A percentile compares a stretch with the other conserved stretches of the same genome.
Conservation (phyloP, 2,329 filamentous ascomycete species). For the Phyllachora maydis region DNA sequence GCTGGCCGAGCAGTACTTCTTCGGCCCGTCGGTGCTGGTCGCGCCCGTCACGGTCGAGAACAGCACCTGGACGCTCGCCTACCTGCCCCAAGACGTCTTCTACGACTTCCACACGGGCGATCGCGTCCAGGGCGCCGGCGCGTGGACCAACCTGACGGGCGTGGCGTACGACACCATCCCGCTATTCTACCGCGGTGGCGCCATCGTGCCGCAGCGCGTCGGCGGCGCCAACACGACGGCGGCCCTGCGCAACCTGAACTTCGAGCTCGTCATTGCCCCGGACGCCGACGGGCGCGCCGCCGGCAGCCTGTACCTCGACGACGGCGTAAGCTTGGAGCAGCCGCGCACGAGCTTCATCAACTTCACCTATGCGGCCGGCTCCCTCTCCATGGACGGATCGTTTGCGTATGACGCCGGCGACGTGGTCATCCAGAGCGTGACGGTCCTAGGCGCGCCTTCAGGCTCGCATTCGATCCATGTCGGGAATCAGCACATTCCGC, state of each 20-base stretch:
- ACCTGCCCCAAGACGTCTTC: constrained; percentile 27
- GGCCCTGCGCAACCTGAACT: constrained; percentile 40
- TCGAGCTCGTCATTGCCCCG: constrained; percentile 51
- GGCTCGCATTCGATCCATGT: no score
- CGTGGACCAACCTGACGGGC: constrained; percentile 2
- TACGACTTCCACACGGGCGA: constrained; percentile 29
- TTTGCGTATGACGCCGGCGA: constrained; percentile 16
- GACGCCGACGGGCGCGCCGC: constrained; percentile 37
- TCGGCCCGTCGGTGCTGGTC: constrained; percentile 20
- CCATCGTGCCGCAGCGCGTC: constrained; percentile 39
- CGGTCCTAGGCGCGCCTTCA: constrained; percentile 4
- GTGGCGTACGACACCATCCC: constrained; percentile 23
- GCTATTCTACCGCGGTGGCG: constrained; percentile 45
- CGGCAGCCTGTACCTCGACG: constrained; percentile 57
- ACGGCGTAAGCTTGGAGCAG: constrained; percentile 49
- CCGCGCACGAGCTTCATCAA: constrained; percentile 29
- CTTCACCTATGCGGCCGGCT: constrained; percentile 35
- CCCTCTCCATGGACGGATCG: constrained; percentile 25
- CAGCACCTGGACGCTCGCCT: constrained; percentile 20
- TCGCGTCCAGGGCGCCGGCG: constrained; percentile 16
- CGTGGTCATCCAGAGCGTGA: constrained; percentile 4
- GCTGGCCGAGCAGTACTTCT: constrained; percentile 25
- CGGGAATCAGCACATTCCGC: no score
- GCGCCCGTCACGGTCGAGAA: constrained; percentile 21
- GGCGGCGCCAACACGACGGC: constrained; percentile 40